Conservation (phyloP, 108 stramenopile species). For the Fistulifera pelliculosa region DNA sequence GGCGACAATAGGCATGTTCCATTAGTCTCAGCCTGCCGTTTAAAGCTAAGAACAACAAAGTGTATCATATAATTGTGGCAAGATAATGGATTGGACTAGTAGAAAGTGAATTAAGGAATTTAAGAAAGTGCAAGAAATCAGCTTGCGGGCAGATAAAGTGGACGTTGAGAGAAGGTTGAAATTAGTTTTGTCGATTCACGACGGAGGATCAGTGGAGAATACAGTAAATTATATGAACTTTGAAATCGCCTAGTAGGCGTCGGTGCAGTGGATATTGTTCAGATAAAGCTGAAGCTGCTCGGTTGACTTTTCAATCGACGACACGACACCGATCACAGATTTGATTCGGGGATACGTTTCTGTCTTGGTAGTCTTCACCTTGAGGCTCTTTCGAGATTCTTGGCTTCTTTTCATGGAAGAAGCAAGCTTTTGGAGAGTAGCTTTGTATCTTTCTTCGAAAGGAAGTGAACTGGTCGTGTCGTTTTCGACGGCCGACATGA, state of each 20-base stretch:
- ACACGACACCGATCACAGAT: conserved; percentile 28
- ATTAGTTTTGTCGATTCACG: too few relatives aligned
- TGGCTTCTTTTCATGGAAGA: conserved; percentile 37
- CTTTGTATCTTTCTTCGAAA: conserved; percentile 33
- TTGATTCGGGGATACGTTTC: conserved; percentile 24
- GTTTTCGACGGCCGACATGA: conserved; percentile 4
- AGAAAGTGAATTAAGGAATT: too few relatives aligned
- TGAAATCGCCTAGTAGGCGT: background rate
- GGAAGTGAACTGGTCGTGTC: conserved; percentile 7
- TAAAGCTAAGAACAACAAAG: too few relatives aligned
- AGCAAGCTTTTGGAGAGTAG: conserved; percentile 25
- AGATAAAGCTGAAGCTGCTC: conserved; percentile 34
- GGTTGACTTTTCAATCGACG: conserved; percentile 35
- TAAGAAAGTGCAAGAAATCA: too few relatives aligned
- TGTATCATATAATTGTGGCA: too few relatives aligned
- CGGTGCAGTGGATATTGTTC: conserved; percentile 1
- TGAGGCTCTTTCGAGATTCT: conserved; percentile 35
- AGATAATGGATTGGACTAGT: too few relatives aligned
- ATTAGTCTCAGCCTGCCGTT: too few relatives aligned
- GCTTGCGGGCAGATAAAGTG: too few relatives aligned
- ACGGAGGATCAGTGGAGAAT: too few relatives aligned
- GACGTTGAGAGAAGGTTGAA: too few relatives aligned
- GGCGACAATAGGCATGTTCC: too few relatives aligned
- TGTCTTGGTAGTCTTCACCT: conserved; percentile 31
- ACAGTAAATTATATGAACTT: too few relatives aligned